These are phyloP conservation scores for Nicotiana tomentosiformis DNA, from an alignment of 257 asterid genomes.

Conservation along the genomic window DNA sequence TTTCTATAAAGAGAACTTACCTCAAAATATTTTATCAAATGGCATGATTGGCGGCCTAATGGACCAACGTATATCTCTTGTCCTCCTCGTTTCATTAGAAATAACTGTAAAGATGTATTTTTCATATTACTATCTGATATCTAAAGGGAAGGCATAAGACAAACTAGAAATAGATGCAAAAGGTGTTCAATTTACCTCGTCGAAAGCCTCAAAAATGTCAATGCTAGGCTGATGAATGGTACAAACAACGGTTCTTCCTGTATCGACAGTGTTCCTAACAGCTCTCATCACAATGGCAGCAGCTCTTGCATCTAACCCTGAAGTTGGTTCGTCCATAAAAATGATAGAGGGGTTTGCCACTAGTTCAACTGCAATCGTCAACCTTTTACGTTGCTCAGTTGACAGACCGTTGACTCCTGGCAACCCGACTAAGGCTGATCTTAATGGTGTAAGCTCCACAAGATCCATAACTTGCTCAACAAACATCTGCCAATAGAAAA, in stretches of 20 bases:
- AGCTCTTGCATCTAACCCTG: slow-evolving; percentile 72
- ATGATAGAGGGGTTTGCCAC: slow-evolving; percentile 68
- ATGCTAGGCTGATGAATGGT: slow-evolving; percentile 74
- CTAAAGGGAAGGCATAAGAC: neutral
- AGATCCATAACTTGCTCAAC: slow-evolving; percentile 58
- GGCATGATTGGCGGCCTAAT: slow-evolving; percentile 45
- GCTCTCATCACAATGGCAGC: slow-evolving; percentile 72
- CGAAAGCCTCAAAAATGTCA: slow-evolving; percentile 64
- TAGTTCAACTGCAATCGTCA: slow-evolving; percentile 62
- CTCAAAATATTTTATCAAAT: slow-evolving; percentile 51
- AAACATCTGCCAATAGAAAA: slow-evolving; percentile 29
- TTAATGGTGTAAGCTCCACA: slow-evolving; percentile 47
- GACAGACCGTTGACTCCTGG: slow-evolving; percentile 64
- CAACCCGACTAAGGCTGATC: slow-evolving; percentile 52
- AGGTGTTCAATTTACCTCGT: slow-evolving; percentile 32
- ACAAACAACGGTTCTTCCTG: slow-evolving; percentile 69
- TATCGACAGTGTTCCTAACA: slow-evolving; percentile 57
- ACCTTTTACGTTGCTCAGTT: slow-evolving; percentile 68
- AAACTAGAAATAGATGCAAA: neutral
- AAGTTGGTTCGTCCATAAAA: slow-evolving; percentile 72
- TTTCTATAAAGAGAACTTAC: slow-evolving; percentile 14
- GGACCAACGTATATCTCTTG: slow-evolving; percentile 72
- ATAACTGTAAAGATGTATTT: slow-evolving; percentile 26
- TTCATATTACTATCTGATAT: neutral
- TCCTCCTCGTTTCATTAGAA: slow-evolving; percentile 62